Evolutionary conservation across 2,329 filamentous ascomycete genomes (phyloP).

Genomic region (Cytospora paraplurivora): DNA sequence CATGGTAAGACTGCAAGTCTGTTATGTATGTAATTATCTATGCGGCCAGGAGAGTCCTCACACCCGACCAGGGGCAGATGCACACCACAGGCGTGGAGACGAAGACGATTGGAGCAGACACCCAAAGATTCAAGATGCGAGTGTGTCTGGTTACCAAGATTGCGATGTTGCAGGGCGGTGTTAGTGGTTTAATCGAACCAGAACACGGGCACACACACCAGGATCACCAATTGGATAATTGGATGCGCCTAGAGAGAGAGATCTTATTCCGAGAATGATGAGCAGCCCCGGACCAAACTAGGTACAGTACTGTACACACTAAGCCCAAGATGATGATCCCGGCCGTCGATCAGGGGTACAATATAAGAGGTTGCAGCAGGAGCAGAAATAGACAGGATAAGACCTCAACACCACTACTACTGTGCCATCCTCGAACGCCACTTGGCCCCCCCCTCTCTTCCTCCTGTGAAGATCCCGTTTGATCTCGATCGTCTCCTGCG

Average conservation of each 20-base stretch:
- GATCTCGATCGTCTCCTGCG: background rate
- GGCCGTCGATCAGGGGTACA: conserved; percentile 1
- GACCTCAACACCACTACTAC: background rate
- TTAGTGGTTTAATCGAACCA: background rate
- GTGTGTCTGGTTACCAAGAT: background rate
- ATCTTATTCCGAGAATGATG: no score
- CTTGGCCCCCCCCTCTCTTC: no score
- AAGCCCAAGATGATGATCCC: background rate
- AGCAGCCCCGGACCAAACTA: background rate
- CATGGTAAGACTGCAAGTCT: no score
- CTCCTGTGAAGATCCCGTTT: background rate
- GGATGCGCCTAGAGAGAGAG: no score
- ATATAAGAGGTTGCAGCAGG: background rate
- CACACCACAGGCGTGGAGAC: background rate
- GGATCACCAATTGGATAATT: no score
- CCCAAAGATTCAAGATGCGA: background rate
- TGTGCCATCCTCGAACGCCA: background rate
- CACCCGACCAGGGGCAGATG: no score
- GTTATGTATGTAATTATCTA: no score
- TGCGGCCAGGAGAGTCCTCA: no score
- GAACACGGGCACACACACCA: background rate
- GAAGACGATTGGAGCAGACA: background rate
- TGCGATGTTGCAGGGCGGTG: conserved; percentile 1
- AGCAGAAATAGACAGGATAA: no score
- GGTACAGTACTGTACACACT: no score